phyloP scores from a whole-genome alignment of 495 filamentous ascomycete genomes.

The Podospora fimiseda region DNA sequence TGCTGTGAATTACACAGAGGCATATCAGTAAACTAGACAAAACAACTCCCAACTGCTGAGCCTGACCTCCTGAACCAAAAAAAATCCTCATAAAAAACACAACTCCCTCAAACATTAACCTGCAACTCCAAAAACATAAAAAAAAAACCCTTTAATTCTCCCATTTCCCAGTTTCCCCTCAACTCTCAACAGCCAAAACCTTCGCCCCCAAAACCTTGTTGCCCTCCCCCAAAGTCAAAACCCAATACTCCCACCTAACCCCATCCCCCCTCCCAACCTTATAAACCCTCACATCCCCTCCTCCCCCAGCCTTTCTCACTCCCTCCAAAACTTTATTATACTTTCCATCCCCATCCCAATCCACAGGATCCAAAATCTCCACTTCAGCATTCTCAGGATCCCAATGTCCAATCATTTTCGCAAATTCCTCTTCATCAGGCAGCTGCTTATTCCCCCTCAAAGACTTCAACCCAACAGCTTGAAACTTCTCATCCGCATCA shows the following conservation, averaged over 20 bases:
- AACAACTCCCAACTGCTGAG: too few species aligned
- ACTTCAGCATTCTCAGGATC: constrained; percentile 44
- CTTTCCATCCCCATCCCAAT: constrained; percentile 57
- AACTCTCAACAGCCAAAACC: constrained; percentile 70
- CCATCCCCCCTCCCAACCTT: constrained; percentile 52
- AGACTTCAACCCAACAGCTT: constrained; percentile 62
- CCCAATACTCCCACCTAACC: constrained; percentile 68
- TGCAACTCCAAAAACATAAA: neutral
- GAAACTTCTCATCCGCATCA: constrained; percentile 81
- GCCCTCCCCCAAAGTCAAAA: constrained; percentile 51
- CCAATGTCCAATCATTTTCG: constrained; percentile 48
- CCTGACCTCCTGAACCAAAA: too few species aligned
- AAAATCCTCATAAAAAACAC: too few species aligned
- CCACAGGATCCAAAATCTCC: constrained; percentile 45
- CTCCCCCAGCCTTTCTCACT: constrained; percentile 48
- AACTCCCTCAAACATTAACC: too few species aligned
- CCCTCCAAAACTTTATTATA: constrained; percentile 54
- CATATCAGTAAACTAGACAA: too few species aligned
- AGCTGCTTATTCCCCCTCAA: constrained; percentile 46
- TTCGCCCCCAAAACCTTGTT: constrained; percentile 65
- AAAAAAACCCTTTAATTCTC: neutral
- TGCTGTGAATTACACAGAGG: too few species aligned
- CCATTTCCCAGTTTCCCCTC: neutral
- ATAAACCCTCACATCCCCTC: constrained; percentile 67
- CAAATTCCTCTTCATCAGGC: constrained; percentile 60